These are phyloP conservation scores for Chlamydomonas asymmetrica DNA, from an alignment of 139 green algal genomes.

Conservation along the genomic window DNA sequence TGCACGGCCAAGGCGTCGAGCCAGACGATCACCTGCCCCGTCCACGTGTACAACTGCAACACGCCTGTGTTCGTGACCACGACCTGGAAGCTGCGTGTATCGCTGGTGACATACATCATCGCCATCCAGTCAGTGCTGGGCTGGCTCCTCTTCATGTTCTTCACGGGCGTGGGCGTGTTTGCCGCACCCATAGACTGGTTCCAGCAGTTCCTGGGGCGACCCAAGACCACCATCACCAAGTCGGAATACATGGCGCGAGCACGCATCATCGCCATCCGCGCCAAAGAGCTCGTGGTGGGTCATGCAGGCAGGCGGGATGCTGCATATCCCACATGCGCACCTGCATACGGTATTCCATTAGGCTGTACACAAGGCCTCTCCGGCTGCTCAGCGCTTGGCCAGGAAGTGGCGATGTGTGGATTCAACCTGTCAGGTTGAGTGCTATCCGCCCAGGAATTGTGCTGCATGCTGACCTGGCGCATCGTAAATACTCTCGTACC, in stretches of 20 bases:
- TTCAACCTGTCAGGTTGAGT: too few species aligned
- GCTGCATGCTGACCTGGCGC: too few species aligned
- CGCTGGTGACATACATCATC: slow-evolving; percentile 90
- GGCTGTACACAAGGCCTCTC: too few species aligned
- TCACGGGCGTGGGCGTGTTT: slow-evolving; percentile 89
- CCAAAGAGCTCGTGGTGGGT: slow-evolving; percentile 73
- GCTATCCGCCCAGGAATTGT: too few species aligned
- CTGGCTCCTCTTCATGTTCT: slow-evolving; percentile 95
- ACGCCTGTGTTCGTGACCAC: slow-evolving; percentile 40
- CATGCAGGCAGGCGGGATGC: neutral
- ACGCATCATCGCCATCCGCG: slow-evolving; percentile 66
- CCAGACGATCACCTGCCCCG: too few species aligned
- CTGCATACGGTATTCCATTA: too few species aligned
- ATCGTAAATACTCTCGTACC: too few species aligned
- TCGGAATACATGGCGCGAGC: slow-evolving; percentile 86
- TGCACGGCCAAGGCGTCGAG: too few species aligned
- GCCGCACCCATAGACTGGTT: slow-evolving; percentile 88
- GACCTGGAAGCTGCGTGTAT: slow-evolving; percentile 72
- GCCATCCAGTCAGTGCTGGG: slow-evolving; percentile 82
- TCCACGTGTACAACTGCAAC: too few species aligned
- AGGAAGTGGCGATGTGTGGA: too few species aligned
- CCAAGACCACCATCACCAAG: slow-evolving; percentile 75
- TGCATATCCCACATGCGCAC: too few species aligned
- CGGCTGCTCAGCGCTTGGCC: too few species aligned
- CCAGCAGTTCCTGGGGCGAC: slow-evolving; percentile 76